Base-by-base conservation (phyloP, 371 early-diverging fungal species). In the Gilbertella persicaria region DNA sequence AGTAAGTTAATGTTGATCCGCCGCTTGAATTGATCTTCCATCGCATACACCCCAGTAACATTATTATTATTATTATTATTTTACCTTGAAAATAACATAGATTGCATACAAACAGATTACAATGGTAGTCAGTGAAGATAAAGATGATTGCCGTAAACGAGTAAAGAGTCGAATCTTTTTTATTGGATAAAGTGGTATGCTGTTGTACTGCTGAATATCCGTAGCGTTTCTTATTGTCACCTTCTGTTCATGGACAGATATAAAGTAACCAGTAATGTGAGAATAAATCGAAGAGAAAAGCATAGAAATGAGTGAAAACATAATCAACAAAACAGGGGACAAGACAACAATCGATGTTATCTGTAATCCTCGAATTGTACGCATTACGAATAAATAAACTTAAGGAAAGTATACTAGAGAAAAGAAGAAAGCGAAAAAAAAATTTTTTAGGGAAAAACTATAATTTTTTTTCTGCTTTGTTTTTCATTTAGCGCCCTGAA, bases 21-120 rank as follows among this genome's bases (percentile, higher is more conserved):
- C 30, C 54, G 44, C 44, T 42, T 42, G 30, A 45, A 54, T 36
- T 38, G 26, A 17, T 36, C 45, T 39, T 37, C 45, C 45, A 45
- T 21, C 26, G 19, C 33, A 28, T 14, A 8, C 16, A 44, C 48
- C 48, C 48, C 37, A 48, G 48, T 36, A 35, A 35, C 35, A 48
- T 23, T 9, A 5, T 4, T 28, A 6, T 45, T 3, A 19, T 6
- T 36, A 17, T 41, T 41, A 45, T 36, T 38, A 23, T 21, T 10
- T 9, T 58, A 59, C 60, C 60, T 59, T 59, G 20, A 51, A 48
- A 19, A 59, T 25, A 42, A 53, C 35, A 53, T 59, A 59, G 8
- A 42, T n/a, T 48, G 43, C 41, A 53, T 59, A 59, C 26, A 42
- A 16, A 19, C 47, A 28, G 16, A 53, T 28, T 8, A 59, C 36